phyloP scores from a whole-genome alignment of 2,329 filamentous ascomycete genomes.

The Alternaria sp. region DNA sequence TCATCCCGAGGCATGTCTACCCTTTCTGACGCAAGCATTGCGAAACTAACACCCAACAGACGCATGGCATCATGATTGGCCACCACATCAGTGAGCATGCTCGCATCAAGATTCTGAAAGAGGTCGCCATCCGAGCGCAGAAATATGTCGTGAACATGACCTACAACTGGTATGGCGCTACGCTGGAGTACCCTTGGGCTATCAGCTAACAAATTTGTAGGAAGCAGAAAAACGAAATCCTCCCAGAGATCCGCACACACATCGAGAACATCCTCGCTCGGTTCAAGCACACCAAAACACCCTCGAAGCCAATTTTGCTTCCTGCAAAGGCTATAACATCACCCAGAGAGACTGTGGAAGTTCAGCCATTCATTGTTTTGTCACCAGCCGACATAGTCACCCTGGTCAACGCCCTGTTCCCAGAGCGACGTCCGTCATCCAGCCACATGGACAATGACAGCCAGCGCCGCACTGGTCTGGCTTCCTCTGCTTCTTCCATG shows the following conservation, averaged over 20 bases:
- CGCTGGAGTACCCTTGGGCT: not conserved
- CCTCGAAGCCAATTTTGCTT: constrained; percentile 64
- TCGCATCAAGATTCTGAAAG: constrained; percentile 73
- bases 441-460: constrained; percentile 52
- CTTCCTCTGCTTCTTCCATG: constrained; percentile 57
- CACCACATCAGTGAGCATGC: constrained; percentile 93
- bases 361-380: constrained; percentile 80
- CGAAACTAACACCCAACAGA: constrained; percentile 52
- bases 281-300: constrained; percentile 58
- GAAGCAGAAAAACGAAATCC: constrained; percentile 64
- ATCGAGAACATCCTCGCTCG: constrained; percentile 74
- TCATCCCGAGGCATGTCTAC: constrained; percentile 75
- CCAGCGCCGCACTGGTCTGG: constrained; percentile 55
- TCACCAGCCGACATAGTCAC: constrained; percentile 81
- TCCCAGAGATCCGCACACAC: constrained; percentile 68
- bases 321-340: constrained; percentile 76
- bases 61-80: constrained; percentile 73
- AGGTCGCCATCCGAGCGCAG: constrained; percentile 81
- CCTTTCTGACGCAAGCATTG: constrained; percentile 13
- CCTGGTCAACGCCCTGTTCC: constrained; percentile 82
- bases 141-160: constrained; percentile 79
- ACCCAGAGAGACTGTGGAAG: constrained; percentile 75
- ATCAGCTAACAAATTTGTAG: constrained; percentile 43
- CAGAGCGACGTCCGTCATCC: constrained; percentile 71
- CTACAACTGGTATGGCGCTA: constrained; percentile 66